Base-by-base conservation (phyloP, 169 alveolate genomes). In the Plasmodium malariae region DNA sequence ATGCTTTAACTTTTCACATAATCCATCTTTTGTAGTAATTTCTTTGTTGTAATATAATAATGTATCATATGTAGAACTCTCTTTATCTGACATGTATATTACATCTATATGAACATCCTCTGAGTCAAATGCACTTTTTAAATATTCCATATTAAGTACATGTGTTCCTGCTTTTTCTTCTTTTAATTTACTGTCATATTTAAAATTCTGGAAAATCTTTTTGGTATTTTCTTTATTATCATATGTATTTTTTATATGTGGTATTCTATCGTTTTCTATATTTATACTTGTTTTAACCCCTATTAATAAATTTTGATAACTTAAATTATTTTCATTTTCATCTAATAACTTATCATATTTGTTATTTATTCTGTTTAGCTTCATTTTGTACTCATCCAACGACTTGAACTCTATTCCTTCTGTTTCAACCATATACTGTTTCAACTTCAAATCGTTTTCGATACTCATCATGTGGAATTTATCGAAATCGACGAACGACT, bases 331-430 rank as follows among this genome's bases (percentile, higher is more conserved):
- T 40, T 86, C 54, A 32, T 21, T 40, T 49, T 83, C 49, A 9
- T 86, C 92, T 40, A 86, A 49, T 5, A 86, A 26, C 0, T 17
- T 21, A 59, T 86, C 87, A 57, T 86, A 86, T 21, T 71, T 86
- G 2, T 86, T 32, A 55, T 86, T 86, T 17, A 86, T 69, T 12
- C 34, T 48, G 55, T 17, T 57, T 12, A 86, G 21, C 26, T 86
- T 86, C 34, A 3, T 55, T 43, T 86, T 86, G 49, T 86, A 86
- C 26, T 86, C 92, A 7, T 86, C 92, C 0, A 86, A 57, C 40
- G 45, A 11, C 19, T 60, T 62, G 40, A 69, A 86, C 0, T 30
- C 7, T 0, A 86, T 63, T 0, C 43, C 69, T 45, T 86, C 92
- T 0, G 92, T 86, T 24, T 86, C 92, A 26, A 28, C 70, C 6